Base-by-base conservation (phyloP, 2,329 filamentous ascomycete species). In the Golovinomyces cichoracearum region DNA sequence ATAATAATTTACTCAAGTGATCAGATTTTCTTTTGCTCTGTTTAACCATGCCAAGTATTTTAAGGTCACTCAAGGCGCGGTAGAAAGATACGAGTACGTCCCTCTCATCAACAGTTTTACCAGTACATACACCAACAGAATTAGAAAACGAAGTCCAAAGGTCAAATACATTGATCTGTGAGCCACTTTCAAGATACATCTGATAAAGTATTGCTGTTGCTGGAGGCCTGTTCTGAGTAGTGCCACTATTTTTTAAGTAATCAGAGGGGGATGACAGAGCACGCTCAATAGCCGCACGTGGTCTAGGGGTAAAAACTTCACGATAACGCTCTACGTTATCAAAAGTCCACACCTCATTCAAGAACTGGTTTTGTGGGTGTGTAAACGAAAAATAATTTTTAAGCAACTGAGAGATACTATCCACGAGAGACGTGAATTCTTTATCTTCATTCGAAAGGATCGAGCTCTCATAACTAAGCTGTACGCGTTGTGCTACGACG, bases 11-110 rank as follows among this genome's bases (percentile, higher is more conserved):
- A 35, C 83, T 78, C 55, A 95, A 67, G 64, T 95, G 88, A 61
- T 95, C 90, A 22, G 78, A 75, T 68, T 93, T 93, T 68, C 86
- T 93, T 64, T 80, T 82, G 59, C 80, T 95, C 52, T 73, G 71
- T 66, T 90, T 94, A 52, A 95, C 72, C 64, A 94, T 80, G 6
- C 90, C 90, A 57, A 98, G 68, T 48, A 78, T 74, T 62, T 78
- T 80, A 61, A 98, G 63, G 63, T 98, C 90, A 0, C 88, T 83
- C 53, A 95, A 63, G 4, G 74, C 82, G 52, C 77, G 73, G 63
- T 94, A 94, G 63, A 95, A 98, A 64, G 82, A 65, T 38, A 84
- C 76, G 64, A 84, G 68, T 6, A 69, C 71, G 44, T 68, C 69
- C 53, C 73, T 66, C 60, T 77, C 73, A 13, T 65, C 64, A 9